Evolutionary conservation across 257 asterid genomes (phyloP).

Genomic region (Osmanthus fragrans): DNA sequence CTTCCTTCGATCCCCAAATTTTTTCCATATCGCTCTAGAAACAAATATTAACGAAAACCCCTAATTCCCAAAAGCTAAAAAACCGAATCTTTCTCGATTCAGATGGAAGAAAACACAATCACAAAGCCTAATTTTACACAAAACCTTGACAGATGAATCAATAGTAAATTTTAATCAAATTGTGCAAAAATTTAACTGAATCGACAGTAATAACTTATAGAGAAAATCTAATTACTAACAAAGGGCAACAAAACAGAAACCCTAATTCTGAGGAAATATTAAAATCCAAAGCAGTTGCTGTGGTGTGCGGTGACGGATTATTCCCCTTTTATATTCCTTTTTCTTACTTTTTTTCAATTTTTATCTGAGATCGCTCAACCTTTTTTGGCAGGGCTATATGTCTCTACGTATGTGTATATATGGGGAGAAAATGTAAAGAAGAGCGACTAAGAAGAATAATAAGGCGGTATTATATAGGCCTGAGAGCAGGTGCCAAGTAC

Average conservation of each 20-base stretch:
- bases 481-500: too few species aligned
- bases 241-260: conserved; percentile 12
- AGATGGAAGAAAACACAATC: conserved; percentile 20
- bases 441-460: too few species aligned
- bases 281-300: neutral
- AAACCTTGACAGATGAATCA: neutral
- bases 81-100: conserved; percentile 39
- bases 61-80: conserved; percentile 34
- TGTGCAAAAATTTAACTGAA: neutral
- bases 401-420: neutral
- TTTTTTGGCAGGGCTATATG: neutral
- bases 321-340: neutral
- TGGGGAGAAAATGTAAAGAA: too few species aligned
- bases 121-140: neutral
- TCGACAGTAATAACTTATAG: neutral
- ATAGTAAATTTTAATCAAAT: neutral
- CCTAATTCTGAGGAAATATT: conserved; percentile 28
- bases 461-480: neutral
- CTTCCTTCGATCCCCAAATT: conserved; percentile 41
- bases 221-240: neutral
- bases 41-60: conserved; percentile 37
- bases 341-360: neutral
- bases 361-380: neutral
- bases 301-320: neutral
- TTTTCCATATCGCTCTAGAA: conserved; percentile 38